A percentile compares a stretch with the other conserved stretches of the same genome.
Conservation (phyloP, 768 basidiomycete species). For the Amanita molliuscula region DNA sequence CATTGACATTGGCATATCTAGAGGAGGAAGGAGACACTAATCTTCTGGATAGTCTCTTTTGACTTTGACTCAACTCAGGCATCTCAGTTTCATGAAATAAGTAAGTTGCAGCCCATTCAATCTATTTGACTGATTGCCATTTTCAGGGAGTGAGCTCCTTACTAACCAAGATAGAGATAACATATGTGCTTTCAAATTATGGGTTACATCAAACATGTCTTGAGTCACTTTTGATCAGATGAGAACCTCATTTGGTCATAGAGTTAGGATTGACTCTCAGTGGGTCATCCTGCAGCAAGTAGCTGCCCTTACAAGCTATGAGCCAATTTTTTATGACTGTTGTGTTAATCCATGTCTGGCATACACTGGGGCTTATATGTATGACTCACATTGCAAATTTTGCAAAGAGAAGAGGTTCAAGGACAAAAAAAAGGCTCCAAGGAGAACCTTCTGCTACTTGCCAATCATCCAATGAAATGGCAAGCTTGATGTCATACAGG, state of each 20-base stretch:
- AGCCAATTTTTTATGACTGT: conserved; percentile 17
- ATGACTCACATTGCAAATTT: conserved; percentile 15
- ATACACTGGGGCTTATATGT: conserved; percentile 14
- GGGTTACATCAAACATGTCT: conserved; percentile 11
- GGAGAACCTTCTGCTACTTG: conserved; percentile 18
- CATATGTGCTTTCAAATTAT: conserved; percentile 10
- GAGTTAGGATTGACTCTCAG: conserved; percentile 11
- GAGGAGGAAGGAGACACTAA: not conserved
- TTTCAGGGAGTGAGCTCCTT: conserved; percentile 3
- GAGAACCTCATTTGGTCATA: conserved; percentile 9
- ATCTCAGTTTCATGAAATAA: not conserved
- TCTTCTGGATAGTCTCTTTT: not conserved
- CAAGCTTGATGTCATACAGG: conserved; percentile 14
- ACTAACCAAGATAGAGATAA: conserved; percentile 6
- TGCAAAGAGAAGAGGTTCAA: conserved; percentile 17
- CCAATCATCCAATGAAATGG: conserved; percentile 17
- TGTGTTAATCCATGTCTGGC: conserved; percentile 22
- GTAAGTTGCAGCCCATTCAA: conserved; percentile 5
- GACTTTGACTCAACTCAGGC: not conserved
- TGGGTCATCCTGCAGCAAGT: conserved; percentile 10
- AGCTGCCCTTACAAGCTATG: conserved; percentile 13
- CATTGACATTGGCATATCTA: too few relatives aligned
- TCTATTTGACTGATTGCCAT: not conserved
- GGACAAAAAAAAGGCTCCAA: conserved; percentile 9
- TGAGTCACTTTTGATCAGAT: conserved; percentile 9